Evolutionary conservation across 1,139 yeast species (phyloP), one percentile per base, ranked within the genome.

Genomic region (Citeromyces siamensis): DNA sequence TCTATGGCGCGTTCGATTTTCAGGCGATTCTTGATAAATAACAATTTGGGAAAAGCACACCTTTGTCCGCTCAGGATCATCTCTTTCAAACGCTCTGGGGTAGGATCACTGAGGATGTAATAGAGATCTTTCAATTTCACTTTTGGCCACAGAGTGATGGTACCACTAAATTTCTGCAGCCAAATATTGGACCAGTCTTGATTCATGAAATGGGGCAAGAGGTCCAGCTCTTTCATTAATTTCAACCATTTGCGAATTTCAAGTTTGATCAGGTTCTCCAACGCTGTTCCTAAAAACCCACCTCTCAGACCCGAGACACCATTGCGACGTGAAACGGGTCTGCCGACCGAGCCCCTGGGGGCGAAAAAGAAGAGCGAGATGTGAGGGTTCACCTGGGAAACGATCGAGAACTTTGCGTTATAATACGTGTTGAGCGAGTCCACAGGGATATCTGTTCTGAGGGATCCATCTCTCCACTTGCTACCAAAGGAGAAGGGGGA

Each of bases 331-430:
- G 82, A 69, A 12, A 82, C 84, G 0, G 94, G 94, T 39, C 81
- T 62, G 0, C 94, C 94, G 19, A 81, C 84, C 1, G 85, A 74
- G 2, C 94, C 94, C 46, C 79, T 70, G 13, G 90, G 86, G 3
- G 88, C 82, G 52, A 74, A 82, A 47, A 77, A 78, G 55, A 82
- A 82, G 26, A 82, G 61, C 40, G 81, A 70, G 34, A 82, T 79
- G 52, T 82, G 94, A 1, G 94, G 93, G 51, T 82, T 82, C 7
- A 81, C 90, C 55, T 82, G 94, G 5, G 86, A 77, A 20, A 82
- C 93, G 37, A 82, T 65, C 3, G 85, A 66, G 51, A 78, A 82
- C 50, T 75, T 80, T 31, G 78, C 88, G 48, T 82, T 80, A 55
- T 77, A 82, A 54, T 78, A 79, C n/a, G 80, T 71, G 59, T 79